phyloP scores from a whole-genome alignment of 2,329 filamentous ascomycete species.

The Alternaria ventricosa region DNA sequence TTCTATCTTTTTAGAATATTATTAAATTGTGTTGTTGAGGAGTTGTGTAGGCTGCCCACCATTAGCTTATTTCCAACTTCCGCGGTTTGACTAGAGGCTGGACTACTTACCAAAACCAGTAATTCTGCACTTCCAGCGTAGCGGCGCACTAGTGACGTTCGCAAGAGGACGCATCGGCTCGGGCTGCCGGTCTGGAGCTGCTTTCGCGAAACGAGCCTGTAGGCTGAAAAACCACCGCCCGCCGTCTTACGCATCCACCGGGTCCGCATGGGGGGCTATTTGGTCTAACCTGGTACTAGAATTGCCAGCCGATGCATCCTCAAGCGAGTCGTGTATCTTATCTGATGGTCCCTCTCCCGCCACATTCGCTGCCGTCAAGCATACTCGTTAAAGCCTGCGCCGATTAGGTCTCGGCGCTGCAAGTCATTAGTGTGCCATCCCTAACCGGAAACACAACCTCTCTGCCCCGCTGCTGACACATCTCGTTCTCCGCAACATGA shows the following conservation, averaged over 20 bases:
- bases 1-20: too few species aligned
- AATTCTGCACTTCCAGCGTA: not conserved
- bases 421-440: conserved; percentile 12
- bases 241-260: conserved; percentile 3
- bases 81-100: too few species aligned
- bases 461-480: conserved; percentile 30
- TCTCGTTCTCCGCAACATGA: conserved; percentile 18
- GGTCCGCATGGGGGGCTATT: conserved; percentile 1
- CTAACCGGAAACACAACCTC: conserved; percentile 5
- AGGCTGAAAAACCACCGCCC: not conserved
- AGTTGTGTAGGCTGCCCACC: too few species aligned
- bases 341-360: conserved; percentile 8
- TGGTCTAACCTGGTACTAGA: conserved; percentile 8
- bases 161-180: not conserved
- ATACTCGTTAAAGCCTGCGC: not conserved
- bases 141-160: conserved; percentile 1
- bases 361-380: conserved; percentile 5
- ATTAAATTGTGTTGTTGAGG: too few species aligned
- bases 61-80: too few species aligned
- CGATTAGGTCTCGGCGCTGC: conserved; percentile 7
- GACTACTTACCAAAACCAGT: conserved; percentile 7
- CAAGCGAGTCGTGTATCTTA: conserved; percentile 20
- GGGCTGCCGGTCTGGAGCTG: not conserved
- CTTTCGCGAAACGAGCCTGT: not conserved
- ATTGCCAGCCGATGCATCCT: conserved; percentile 20